Evolutionary conservation across 345 rosid genomes (phyloP).

Genomic region (Lumnitzera racemosa): DNA sequence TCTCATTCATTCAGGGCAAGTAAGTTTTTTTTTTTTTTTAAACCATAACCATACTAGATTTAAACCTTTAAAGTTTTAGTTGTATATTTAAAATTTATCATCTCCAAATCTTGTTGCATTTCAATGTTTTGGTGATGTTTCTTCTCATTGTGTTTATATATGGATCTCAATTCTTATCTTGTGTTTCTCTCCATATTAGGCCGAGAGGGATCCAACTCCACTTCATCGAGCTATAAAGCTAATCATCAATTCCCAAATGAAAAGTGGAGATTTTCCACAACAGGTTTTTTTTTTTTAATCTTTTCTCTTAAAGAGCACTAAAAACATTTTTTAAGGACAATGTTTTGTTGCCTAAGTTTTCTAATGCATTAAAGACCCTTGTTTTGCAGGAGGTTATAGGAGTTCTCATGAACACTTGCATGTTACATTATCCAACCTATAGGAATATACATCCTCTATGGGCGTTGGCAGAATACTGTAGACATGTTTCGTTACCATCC

Average conservation of each 20-base stretch:
- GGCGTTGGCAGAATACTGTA: conserved; percentile 38
- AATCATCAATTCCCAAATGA: conserved; percentile 58
- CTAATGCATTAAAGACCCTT: no score
- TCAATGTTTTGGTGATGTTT: no score
- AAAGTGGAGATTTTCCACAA: conserved; percentile 59
- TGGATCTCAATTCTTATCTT: no score
- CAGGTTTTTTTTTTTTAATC: conserved; percentile 23
- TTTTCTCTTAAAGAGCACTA: neutral
- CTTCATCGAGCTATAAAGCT: conserved; percentile 57
- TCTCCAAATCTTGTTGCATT: no score
- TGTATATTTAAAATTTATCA: no score
- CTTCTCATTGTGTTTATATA: no score
- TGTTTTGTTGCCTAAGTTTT: neutral
- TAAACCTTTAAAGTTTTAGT: neutral
- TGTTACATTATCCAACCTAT: conserved; percentile 33
- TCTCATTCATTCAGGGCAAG: conserved; percentile 47
- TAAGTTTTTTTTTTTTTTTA: neutral
- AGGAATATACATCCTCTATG: conserved; percentile 35
- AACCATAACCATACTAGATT: neutral
- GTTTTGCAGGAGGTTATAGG: conserved; percentile 30
- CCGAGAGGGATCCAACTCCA: conserved; percentile 51
- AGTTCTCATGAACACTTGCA: conserved; percentile 31
- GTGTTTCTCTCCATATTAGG: conserved; percentile 14
- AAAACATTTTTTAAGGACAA: neutral
- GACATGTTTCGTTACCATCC: conserved; percentile 15